These are phyloP conservation scores for Globisporangium okanoganense DNA, from an alignment of 352 stramenopile genomes.

Conservation along the genomic window DNA sequence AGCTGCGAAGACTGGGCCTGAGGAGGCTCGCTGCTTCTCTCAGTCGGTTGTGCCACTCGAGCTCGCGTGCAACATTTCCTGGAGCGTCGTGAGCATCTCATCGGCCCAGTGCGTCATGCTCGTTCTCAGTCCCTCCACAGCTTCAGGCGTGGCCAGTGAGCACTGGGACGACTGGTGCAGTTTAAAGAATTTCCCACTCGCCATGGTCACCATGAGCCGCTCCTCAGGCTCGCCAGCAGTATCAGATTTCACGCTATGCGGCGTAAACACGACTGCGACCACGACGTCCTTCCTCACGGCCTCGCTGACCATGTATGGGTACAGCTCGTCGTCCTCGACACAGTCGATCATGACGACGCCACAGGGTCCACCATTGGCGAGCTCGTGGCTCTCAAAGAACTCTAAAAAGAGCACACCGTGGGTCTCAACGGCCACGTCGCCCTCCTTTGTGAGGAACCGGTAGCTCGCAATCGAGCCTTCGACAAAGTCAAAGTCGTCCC, in stretches of 20 bases:
- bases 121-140: neutral
- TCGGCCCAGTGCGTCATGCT: neutral
- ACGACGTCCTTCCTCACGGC: neutral
- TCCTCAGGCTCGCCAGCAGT: neutral
- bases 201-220: constrained; percentile 3
- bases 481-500: neutral
- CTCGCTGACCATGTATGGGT: neutral
- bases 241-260: neutral
- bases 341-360: neutral
- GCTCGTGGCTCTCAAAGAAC: neutral
- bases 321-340: neutral
- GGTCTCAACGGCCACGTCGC: neutral
- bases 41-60: neutral
- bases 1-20: too few relatives aligned
- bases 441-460: neutral
- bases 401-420: neutral
- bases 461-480: neutral
- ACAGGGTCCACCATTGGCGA: neutral
- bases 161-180: neutral
- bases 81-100: neutral
- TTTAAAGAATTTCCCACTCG: neutral
- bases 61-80: neutral
- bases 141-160: neutral
- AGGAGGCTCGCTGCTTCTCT: too few relatives aligned
- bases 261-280: neutral